A percentile compares a stretch with the other conserved stretches of the same genome.
Evolutionary conservation across 2,329 filamentous ascomycete genomes (phyloP).

Genomic region (Fusarium circinatum): DNA sequence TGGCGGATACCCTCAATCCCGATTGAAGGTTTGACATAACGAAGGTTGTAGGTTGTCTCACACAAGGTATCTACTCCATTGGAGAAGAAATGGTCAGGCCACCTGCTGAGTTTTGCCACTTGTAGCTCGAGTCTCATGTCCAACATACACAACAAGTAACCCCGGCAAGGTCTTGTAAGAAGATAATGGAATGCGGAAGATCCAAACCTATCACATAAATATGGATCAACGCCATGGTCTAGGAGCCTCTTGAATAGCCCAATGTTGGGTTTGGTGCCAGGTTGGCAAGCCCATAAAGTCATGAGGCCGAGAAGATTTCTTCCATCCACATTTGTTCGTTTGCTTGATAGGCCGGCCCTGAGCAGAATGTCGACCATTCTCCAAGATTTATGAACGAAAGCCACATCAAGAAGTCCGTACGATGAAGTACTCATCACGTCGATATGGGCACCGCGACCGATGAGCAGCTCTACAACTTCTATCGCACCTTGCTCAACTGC

Average conservation of each 20-base stretch:
- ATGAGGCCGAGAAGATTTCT: neutral
- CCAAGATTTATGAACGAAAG: neutral
- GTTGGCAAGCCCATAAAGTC: neutral
- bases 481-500: no score
- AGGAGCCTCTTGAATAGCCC: neutral
- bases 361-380: neutral
- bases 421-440: neutral
- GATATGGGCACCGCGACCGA: neutral
- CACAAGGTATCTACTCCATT: neutral
- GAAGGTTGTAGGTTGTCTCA: accelerated
- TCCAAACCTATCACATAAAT: accelerated
- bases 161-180: neutral
- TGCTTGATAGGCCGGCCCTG: neutral
- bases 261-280: neutral
- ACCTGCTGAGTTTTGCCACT: neutral
- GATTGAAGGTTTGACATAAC: neutral
- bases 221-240: neutral
- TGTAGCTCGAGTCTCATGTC: neutral
- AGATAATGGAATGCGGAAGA: neutral
- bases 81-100: neutral
- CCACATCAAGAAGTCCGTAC: neutral
- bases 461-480: neutral
- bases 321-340: neutral
- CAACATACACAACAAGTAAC: neutral
- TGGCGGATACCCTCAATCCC: neutral